These are phyloP conservation scores for Cyanidiococcus yangmingshanensis DNA, from an alignment of 23 red algal species.

Conservation along the genomic window DNA sequence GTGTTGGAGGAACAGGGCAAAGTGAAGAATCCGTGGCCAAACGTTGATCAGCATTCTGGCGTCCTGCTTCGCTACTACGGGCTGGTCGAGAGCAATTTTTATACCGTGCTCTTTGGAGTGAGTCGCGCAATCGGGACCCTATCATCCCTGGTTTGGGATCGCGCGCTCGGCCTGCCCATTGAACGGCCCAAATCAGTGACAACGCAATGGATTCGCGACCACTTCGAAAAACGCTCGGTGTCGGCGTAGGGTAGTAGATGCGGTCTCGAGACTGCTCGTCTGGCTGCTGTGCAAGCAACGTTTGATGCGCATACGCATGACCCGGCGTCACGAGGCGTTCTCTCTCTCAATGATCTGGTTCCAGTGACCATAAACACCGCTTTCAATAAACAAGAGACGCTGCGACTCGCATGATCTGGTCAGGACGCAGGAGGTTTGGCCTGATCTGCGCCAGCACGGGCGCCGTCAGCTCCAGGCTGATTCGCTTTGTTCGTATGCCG, in stretches of 20 bases:
- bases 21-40: constrained; percentile 97
- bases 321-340: too few species aligned
- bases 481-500: too few species aligned
- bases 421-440: too few species aligned
- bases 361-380: too few species aligned
- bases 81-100: constrained; percentile 66
- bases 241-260: neutral
- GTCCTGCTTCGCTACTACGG: constrained; percentile 78
- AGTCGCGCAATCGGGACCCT: constrained; percentile 71
- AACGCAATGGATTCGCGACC: constrained; percentile 39
- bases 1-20: constrained; percentile 81
- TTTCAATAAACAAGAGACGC: too few species aligned
- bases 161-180: constrained; percentile 77
- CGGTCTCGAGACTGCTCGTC: too few species aligned
- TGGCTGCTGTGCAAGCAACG: too few species aligned
- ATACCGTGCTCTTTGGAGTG: constrained; percentile 92
- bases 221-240: constrained; percentile 5
- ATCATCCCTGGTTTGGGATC: constrained; percentile 87
- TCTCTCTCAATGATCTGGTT: too few species aligned
- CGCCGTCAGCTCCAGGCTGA: too few species aligned
- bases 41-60: constrained; percentile 94
- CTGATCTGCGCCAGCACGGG: too few species aligned
- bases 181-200: constrained; percentile 86
- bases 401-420: too few species aligned
- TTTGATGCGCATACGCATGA: too few species aligned